Evolutionary conservation across 805 yeast genomes (phyloP).

Genomic region (Starmerella bombi): DNA sequence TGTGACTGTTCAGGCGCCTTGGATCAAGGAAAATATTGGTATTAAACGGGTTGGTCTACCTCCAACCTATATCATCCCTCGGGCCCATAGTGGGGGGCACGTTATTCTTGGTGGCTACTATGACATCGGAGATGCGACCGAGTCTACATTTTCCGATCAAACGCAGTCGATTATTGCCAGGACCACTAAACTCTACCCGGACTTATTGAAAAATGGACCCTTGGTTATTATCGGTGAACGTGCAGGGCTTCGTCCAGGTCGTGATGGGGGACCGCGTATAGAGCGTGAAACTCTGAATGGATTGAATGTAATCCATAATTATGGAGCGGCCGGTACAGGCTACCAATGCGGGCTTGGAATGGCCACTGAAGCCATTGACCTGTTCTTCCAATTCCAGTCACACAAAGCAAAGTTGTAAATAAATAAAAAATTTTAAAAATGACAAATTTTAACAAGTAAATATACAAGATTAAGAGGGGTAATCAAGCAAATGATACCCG

Average conservation of each 20-base stretch:
- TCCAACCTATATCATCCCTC: slow-evolving; percentile 59
- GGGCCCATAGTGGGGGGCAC: slow-evolving; percentile 54
- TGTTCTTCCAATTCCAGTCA: slow-evolving; percentile 10
- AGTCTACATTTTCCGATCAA: slow-evolving; percentile 44
- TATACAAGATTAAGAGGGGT: background rate
- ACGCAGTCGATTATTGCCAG: slow-evolving; percentile 50
- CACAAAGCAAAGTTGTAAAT: background rate
- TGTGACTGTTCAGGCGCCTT: slow-evolving; percentile 58
- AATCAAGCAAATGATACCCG: slow-evolving; percentile 15
- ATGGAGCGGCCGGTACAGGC: slow-evolving; percentile 70
- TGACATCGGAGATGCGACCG: slow-evolving; percentile 50
- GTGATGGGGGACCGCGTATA: slow-evolving; percentile 63
- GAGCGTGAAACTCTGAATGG: slow-evolving; percentile 39
- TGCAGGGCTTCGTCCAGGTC: slow-evolving; percentile 64
- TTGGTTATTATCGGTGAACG: slow-evolving; percentile 48
- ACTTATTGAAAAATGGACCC: slow-evolving; percentile 31
- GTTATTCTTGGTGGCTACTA: slow-evolving; percentile 64
- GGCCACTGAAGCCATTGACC: slow-evolving; percentile 34
- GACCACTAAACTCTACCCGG: slow-evolving; percentile 37
- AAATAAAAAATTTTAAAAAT: background rate
- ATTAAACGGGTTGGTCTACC: slow-evolving; percentile 11
- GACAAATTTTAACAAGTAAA: background rate
- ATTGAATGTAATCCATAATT: slow-evolving; percentile 47
- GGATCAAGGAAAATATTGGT: slow-evolving; percentile 42
- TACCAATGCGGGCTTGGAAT: slow-evolving; percentile 61